Base-by-base conservation (phyloP, 495 filamentous ascomycete genomes). In the Staphylotrichum tortipilum region DNA sequence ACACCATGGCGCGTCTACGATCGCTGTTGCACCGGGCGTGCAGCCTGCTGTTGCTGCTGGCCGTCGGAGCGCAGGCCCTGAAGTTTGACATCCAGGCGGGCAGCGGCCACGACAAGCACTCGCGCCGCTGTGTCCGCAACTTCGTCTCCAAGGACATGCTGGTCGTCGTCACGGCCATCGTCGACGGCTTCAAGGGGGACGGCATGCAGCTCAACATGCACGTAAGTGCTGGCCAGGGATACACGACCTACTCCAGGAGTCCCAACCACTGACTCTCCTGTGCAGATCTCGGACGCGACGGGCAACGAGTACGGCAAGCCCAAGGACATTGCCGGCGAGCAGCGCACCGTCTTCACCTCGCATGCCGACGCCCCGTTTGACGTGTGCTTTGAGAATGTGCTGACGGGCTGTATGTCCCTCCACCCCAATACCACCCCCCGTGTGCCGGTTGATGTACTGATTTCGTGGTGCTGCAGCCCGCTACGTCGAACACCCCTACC, bases 151-250 rank as follows among this genome's bases (percentile, higher is more conserved):
- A 83, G 68, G 89, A 95, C 65, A 94, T 91, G 47, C 74, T 98
- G 51, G 92, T 98, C n/a, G 90, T 97, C 6, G 92, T 98, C n/a
- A 97, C 92, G 30, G 86, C 91, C 45, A 95, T 83, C 45, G 79
- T 94, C 12, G 77, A 81, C 63, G 92, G 92, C 12, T 68, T 75
- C 28, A 88, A 84, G 69, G 92, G 94, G 36, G 92, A 97, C 74
- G 92, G 92, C 10, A 89, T 94, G 80, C 68, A 77, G 56, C 80
- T 98, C 41, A 95, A 96, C 63, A 95, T 97, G 80, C 86, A 95
- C 68, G 92, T 97, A 78, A 54, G 89, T 80, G 34, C 15, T 35
- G 28, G 3, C 31, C 8, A n/a, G 11, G 7, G 3, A 40, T 35
- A 1, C 6, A 28, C 10, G n/a, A n/a, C n/a, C n/a, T n/a, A n/a